Percentiles rank a stretch among this genome's conserved stretches.
phyloP scores from a whole-genome alignment of 108 stramenopile species.

The Skeletonema grethae region DNA sequence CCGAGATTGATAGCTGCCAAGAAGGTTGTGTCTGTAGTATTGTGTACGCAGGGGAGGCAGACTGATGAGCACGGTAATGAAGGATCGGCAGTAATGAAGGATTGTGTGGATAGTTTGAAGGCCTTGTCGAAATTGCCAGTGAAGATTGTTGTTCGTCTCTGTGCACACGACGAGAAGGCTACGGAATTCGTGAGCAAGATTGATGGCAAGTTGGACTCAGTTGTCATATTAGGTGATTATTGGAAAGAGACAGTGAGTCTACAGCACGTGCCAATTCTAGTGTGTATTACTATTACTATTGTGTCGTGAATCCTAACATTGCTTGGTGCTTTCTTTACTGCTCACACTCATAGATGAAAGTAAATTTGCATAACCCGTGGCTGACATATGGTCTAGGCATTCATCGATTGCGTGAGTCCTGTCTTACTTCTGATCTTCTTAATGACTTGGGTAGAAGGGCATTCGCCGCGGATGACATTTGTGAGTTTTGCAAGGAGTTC shows the following conservation, averaged over 20 bases:
- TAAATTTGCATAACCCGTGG: slow-evolving; percentile 70
- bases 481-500: slow-evolving; percentile 58
- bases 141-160: slow-evolving; percentile 76
- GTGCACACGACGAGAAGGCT: slow-evolving; percentile 72
- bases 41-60: slow-evolving; percentile 61
- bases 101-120: slow-evolving; percentile 46
- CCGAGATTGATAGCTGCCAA: slow-evolving; percentile 14
- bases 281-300: no score
- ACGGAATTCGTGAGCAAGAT: slow-evolving; percentile 68
- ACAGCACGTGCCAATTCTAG: no score
- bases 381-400: slow-evolving; percentile 66
- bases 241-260: slow-evolving; percentile 7
- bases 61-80: slow-evolving; percentile 41
- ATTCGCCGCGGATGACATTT: slow-evolving; percentile 57
- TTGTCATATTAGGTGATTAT: slow-evolving; percentile 83
- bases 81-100: slow-evolving; percentile 18
- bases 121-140: slow-evolving; percentile 69
- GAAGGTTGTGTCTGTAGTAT: slow-evolving; percentile 43
- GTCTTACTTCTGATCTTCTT: slow-evolving; percentile 22
- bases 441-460: slow-evolving; percentile 67
- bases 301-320: no score
- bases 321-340: no score
- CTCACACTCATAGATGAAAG: slow-evolving; percentile 8
- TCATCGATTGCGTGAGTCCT: slow-evolving; percentile 72
- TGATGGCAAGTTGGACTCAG: slow-evolving; percentile 61